Evolutionary conservation across 208 protist species (phyloP), one percentile per base, ranked within the genome.

Genomic region (Trypanosomatidae sp.): DNA sequence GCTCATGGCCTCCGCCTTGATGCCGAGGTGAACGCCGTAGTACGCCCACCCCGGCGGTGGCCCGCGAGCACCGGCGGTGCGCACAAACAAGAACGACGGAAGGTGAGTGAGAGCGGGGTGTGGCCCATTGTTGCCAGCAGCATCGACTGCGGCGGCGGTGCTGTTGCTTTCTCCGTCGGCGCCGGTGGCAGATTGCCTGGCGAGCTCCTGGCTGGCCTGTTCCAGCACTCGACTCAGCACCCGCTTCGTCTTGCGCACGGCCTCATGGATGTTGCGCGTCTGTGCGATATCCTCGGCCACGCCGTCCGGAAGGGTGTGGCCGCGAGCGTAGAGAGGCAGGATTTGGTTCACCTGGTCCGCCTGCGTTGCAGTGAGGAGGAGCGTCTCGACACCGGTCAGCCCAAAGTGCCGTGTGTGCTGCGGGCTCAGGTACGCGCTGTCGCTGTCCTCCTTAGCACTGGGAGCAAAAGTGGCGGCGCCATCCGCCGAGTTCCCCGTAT

Each of bases 31-130:
- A 13, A 93, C 70, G 75, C 84, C 83, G 70, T 86, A 69, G 79
- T 95, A 93, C 2, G 47, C 33, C 86, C 85, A 95, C 15, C 87
- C 86, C 8, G 74, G 65, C 49, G 90, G 90, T 5, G 90, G 87
- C 22, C 90, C 90, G 22, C 58, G 72, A 15, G 74, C 79, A 36
- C 79, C 85, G 43, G 36, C n/a, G 71, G 64, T 76, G 47, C 86
- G 86, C 43, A 86, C 73, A 66, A 87, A 91, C 47, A 88, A 75
- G 81, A 92, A 87, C 2, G 88, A 82, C 22, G 91, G 91, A n/a
- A 76, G 66, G 58, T 91, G 81, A 1, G 77, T 46, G 15, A 88
- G 59, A 12, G 85, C 87, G 7, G 86, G 83, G 77, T 92, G 87
- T 6, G 82, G 75, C 9, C n/a, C 39, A 15, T 53, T 33, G 50